phyloP scores from a whole-genome alignment of 148 eudicot genomes.

The Chenopodium berlandieri region DNA sequence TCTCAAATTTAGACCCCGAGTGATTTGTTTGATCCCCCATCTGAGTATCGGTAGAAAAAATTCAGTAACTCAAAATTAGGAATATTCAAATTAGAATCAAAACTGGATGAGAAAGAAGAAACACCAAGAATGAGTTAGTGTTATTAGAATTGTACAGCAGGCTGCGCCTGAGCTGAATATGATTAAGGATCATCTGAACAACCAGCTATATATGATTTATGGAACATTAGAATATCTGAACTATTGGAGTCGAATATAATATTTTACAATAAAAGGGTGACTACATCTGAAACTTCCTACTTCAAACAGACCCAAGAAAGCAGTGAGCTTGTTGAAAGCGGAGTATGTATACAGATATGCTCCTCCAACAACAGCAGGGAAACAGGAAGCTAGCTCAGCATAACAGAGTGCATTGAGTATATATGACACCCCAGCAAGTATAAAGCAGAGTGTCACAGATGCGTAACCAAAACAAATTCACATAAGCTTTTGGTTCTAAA shows the following conservation, averaged over 20 bases:
- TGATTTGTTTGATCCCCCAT: slow-evolving; percentile 32
- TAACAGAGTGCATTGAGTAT: slow-evolving; percentile 94
- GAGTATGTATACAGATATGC: slow-evolving; percentile 90
- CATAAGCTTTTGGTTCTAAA: slow-evolving; percentile 6
- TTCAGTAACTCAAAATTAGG: neutral
- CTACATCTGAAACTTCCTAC: no score
- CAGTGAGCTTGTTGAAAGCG: slow-evolving; percentile 96
- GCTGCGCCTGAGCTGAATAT: neutral
- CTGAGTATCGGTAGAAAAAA: neutral
- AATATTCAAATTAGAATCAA: no score
- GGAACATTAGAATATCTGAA: no score
- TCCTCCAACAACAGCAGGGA: slow-evolving; percentile 99
- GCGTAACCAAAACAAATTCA: slow-evolving; percentile 26
- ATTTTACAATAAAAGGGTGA: no score
- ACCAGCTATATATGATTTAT: no score
- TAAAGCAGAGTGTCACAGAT: slow-evolving; percentile 91
- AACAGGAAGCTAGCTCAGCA: slow-evolving; percentile 89
- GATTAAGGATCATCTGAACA: neutral
- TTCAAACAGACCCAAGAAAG: slow-evolving; percentile 74
- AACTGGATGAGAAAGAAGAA: neutral
- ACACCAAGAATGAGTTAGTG: neutral
- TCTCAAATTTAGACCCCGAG: slow-evolving; percentile 37
- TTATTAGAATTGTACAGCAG: no score
- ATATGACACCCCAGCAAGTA: slow-evolving; percentile 88
- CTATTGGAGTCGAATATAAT: no score